Percentiles rank a stretch among this genome's conserved stretches.
Conservation (phyloP, 1,139 yeast species). For the Scheffersomyces segobiensis region DNA sequence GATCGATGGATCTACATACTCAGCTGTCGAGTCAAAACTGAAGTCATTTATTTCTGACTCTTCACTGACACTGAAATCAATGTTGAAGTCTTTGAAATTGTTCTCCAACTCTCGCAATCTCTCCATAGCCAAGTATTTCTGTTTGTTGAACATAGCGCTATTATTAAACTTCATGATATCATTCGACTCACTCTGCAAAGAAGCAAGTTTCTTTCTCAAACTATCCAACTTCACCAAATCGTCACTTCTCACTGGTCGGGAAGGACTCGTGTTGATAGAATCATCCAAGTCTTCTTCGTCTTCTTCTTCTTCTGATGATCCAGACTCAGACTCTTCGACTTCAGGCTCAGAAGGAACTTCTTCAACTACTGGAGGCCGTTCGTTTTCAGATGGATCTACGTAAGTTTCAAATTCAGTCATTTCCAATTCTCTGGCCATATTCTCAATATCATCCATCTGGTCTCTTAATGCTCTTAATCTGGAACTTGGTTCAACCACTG, state of each 20-base stretch:
- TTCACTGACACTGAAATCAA: conserved; percentile 46
- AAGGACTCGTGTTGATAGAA: conserved; percentile 16
- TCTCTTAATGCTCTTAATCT: conserved; percentile 75
- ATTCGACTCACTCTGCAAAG: conserved; percentile 70
- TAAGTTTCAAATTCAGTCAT: conserved; percentile 71
- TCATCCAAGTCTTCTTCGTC: conserved; percentile 16
- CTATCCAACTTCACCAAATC: conserved; percentile 49
- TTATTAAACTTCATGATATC: conserved; percentile 70
- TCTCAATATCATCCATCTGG: conserved; percentile 83
- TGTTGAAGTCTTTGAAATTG: conserved; percentile 59
- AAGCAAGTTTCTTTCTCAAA: conserved; percentile 58
- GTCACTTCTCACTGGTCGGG: conserved; percentile 39
- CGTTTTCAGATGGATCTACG: conserved; percentile 16
- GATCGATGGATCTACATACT: conserved; percentile 36
- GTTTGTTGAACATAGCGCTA: conserved; percentile 57
- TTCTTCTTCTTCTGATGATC: conserved; percentile 20
- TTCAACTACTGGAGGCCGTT: conserved; percentile 4
- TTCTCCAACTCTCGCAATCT: conserved; percentile 64
- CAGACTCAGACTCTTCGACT: conserved; percentile 14
- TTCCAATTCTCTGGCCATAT: conserved; percentile 83
- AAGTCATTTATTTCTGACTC: conserved; percentile 14
- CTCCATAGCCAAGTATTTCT: conserved; percentile 64
- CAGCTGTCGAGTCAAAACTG: conserved; percentile 10
- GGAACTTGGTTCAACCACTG: conserved; percentile 73
- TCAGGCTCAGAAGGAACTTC: conserved; percentile 18